Evolutionary conservation across 495 filamentous ascomycete species (phyloP).

Genomic region (Cercophora samala): DNA sequence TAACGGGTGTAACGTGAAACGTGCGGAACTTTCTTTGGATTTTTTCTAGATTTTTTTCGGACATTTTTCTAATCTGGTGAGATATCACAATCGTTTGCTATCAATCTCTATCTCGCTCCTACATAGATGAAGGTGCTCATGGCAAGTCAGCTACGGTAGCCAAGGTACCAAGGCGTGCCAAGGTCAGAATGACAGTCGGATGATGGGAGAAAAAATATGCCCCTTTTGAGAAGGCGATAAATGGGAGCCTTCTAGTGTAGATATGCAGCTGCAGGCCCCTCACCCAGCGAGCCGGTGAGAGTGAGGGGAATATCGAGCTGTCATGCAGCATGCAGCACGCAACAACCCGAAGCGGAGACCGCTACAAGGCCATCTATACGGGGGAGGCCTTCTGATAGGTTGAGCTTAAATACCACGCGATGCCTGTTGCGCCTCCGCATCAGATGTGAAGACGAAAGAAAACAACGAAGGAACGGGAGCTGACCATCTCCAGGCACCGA

Average conservation of each 20-base stretch:
- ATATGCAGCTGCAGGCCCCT: constrained; percentile 2
- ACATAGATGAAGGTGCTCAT: too few species aligned
- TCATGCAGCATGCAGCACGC: not conserved
- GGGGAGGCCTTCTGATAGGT: not conserved
- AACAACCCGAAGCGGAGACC: not conserved
- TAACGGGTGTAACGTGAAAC: not conserved
- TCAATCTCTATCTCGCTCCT: not conserved
- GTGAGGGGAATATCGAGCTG: not conserved
- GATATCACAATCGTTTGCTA: not conserved
- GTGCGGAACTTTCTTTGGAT: not conserved
- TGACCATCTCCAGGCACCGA: not conserved
- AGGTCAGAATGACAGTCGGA: not conserved
- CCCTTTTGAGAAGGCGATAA: not conserved
- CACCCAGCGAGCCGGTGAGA: constrained; percentile 5
- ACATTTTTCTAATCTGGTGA: not conserved
- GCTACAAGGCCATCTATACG: not conserved
- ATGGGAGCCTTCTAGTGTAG: not conserved
- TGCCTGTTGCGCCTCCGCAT: not conserved
- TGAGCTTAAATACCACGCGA: not conserved
- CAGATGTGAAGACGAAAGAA: not conserved
- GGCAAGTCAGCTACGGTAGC: too few species aligned
- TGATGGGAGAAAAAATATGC: not conserved
- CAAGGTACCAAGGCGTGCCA: not conserved
- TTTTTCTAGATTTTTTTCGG: not conserved
- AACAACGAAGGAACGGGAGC: not conserved